Evolutionary conservation across 441 rosid species (phyloP).

Genomic region (Cnidoscolus chayamansa): DNA sequence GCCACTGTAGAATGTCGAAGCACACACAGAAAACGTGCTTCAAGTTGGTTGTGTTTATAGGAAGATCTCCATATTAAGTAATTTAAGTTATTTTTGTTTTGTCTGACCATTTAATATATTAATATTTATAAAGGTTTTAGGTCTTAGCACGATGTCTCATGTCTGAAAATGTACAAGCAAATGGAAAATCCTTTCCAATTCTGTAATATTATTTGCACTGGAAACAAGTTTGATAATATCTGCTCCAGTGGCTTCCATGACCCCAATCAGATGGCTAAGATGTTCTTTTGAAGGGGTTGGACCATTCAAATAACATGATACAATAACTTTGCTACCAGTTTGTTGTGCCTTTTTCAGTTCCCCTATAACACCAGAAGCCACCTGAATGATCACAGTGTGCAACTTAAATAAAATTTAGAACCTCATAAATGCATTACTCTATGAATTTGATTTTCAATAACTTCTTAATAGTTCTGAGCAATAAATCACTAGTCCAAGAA

Average conservation of each 20-base stretch:
- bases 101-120: neutral
- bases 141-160: conserved; percentile 15
- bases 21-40: no score
- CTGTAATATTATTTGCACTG: conserved; percentile 66
- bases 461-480: neutral
- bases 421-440: neutral
- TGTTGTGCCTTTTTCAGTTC: conserved; percentile 47
- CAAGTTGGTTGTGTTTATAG: no score
- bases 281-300: conserved; percentile 71
- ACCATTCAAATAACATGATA: conserved; percentile 71
- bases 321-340: conserved; percentile 49
- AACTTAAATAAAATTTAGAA: conserved; percentile 18
- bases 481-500: neutral
- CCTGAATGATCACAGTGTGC: conserved; percentile 37
- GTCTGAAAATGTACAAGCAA: conserved; percentile 65
- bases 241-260: conserved; percentile 70
- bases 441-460: neutral
- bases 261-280: conserved; percentile 54
- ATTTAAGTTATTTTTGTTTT: neutral
- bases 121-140: neutral
- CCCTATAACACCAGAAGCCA: conserved; percentile 53
- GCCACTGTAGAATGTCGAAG: no score
- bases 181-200: conserved; percentile 67
- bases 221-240: conserved; percentile 83
- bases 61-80: neutral